Percentiles rank a stretch among this genome's conserved stretches.
phyloP scores from a whole-genome alignment of 225 moss, liverwort and hornwort species.

The Anthoceros angustus region DNA sequence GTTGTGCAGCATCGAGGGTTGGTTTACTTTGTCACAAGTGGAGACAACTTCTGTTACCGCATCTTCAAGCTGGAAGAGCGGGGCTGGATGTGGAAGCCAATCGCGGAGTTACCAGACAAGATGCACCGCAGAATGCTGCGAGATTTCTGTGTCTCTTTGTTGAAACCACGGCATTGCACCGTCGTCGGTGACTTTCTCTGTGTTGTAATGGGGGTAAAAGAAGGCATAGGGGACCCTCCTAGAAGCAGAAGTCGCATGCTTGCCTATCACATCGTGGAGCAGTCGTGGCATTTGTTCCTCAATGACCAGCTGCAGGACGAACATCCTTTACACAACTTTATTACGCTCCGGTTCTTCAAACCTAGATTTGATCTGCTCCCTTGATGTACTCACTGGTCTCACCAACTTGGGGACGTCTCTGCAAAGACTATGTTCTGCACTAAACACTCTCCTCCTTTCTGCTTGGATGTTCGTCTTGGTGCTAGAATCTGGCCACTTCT shows the following conservation, averaged over 20 bases:
- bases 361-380: background rate
- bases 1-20: background rate
- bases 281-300: background rate
- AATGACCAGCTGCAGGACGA: background rate
- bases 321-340: background rate
- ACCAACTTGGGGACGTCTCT: background rate
- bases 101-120: background rate
- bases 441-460: too few relatives aligned
- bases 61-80: constrained; percentile 3
- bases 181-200: background rate
- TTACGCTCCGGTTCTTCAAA: background rate
- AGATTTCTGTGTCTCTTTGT: background rate
- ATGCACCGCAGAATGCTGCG: background rate
- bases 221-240: background rate
- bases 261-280: constrained; percentile 2
- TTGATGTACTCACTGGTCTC: background rate
- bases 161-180: background rate
- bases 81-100: background rate
- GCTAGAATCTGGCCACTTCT: too few relatives aligned
- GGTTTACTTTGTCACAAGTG: constrained; percentile 1
- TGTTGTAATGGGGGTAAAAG: background rate
- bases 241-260: background rate
- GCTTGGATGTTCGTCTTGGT: too few relatives aligned
- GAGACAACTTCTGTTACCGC: constrained; percentile 1
- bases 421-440: background rate